Conservation (phyloP, 495 filamentous ascomycete species). For the Xylaria curta region DNA sequence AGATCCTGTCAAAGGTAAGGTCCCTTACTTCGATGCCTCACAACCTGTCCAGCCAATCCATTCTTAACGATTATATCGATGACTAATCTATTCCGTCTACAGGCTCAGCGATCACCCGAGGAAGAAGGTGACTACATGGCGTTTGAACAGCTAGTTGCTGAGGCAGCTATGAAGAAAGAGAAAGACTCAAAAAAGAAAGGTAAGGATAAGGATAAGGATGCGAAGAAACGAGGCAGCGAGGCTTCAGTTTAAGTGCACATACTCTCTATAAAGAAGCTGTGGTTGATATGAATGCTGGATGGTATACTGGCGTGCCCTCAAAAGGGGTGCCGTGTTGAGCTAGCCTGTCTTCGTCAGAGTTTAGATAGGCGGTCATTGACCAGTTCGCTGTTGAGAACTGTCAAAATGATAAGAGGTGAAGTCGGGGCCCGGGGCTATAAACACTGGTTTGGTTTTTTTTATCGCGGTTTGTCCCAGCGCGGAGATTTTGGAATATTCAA, state of each 20-base stretch:
- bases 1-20: conserved; percentile 84
- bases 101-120: conserved; percentile 91
- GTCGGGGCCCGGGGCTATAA: neutral
- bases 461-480: neutral
- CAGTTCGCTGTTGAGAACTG: neutral
- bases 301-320: neutral
- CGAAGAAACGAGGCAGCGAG: conserved; percentile 26
- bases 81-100: conserved; percentile 36
- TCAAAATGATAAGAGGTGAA: neutral
- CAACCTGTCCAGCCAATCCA: neutral
- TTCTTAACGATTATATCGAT: neutral
- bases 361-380: neutral
- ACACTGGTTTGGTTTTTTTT: neutral
- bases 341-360: neutral
- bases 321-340: neutral
- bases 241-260: neutral
- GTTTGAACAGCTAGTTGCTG: conserved; percentile 97
- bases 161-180: conserved; percentile 92
- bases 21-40: too few relatives aligned
- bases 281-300: neutral
- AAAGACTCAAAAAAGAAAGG: conserved; percentile 77
- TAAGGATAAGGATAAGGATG: conserved; percentile 62
- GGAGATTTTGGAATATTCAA: neutral
- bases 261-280: neutral
- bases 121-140: conserved; percentile 99